These are phyloP conservation scores for Neurospora sp. DNA, from an alignment of 495 filamentous ascomycete species.

Conservation along the genomic window DNA sequence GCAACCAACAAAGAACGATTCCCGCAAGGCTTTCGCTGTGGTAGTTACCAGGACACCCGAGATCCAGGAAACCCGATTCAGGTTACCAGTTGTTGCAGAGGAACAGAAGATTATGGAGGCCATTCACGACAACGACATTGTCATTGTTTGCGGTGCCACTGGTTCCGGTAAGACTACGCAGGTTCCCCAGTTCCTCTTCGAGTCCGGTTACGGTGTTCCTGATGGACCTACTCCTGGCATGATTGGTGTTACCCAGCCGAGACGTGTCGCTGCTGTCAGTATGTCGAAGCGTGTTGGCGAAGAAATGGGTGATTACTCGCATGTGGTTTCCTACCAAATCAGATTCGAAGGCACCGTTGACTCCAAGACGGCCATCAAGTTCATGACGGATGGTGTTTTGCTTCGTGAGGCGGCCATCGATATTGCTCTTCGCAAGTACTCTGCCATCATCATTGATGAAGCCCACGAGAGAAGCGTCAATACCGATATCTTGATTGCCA, in stretches of 20 bases:
- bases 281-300: slow-evolving; percentile 87
- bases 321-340: slow-evolving; percentile 81
- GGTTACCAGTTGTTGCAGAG: slow-evolving; percentile 82
- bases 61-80: slow-evolving; percentile 67
- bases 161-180: slow-evolving; percentile 97
- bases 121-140: slow-evolving; percentile 74
- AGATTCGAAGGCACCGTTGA: slow-evolving; percentile 79
- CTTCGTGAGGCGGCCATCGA: slow-evolving; percentile 86
- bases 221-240: slow-evolving; percentile 73
- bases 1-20: slow-evolving; percentile 48
- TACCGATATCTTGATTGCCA: slow-evolving; percentile 92
- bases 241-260: slow-evolving; percentile 90
- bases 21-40: slow-evolving; percentile 68
- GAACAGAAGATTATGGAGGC: slow-evolving; percentile 99
- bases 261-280: slow-evolving; percentile 85
- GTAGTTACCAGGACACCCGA: slow-evolving; percentile 56
- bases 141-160: slow-evolving; percentile 92
- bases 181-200: slow-evolving; percentile 89
- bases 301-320: slow-evolving; percentile 63
- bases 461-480: slow-evolving; percentile 97
- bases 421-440: slow-evolving; percentile 86
- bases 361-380: slow-evolving; percentile 88
- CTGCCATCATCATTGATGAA: slow-evolving; percentile 89
- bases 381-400: slow-evolving; percentile 98
- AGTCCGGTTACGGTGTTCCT: slow-evolving; percentile 80